These are phyloP conservation scores for Microthyrium microscopicum DNA, from an alignment of 2,329 filamentous ascomycete species.

Conservation along the genomic window DNA sequence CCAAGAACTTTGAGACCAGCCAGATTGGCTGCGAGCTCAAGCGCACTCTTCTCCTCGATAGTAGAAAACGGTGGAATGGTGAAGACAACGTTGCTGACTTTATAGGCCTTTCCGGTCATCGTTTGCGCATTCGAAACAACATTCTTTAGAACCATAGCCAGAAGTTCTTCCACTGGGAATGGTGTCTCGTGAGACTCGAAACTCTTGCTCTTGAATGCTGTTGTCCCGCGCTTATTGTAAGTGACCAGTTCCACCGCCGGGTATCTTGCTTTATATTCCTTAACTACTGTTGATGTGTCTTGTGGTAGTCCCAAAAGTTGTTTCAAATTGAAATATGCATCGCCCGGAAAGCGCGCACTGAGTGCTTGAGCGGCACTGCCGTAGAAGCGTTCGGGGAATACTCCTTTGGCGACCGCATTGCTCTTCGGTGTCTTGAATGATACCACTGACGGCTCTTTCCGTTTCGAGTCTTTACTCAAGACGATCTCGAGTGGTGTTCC, in stretches of 20 bases:
- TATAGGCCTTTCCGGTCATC: slow-evolving; percentile 58
- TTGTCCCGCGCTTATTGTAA: slow-evolving; percentile 42
- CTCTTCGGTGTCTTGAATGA: slow-evolving; percentile 76
- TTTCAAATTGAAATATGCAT: slow-evolving; percentile 93
- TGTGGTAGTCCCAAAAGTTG: slow-evolving; percentile 58
- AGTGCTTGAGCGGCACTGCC: slow-evolving; percentile 83
- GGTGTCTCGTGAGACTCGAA: slow-evolving; percentile 48
- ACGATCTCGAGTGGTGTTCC: slow-evolving; percentile 96
- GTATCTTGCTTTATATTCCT: slow-evolving; percentile 56
- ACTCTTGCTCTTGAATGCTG: slow-evolving; percentile 65
- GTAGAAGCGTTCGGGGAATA: slow-evolving; percentile 77
- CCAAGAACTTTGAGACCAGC: slow-evolving; percentile 75
- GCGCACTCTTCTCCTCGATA: slow-evolving; percentile 70
- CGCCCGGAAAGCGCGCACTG: slow-evolving; percentile 71
- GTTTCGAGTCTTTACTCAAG: slow-evolving; percentile 90
- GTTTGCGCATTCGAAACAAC: slow-evolving; percentile 76
- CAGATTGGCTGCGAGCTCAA: slow-evolving; percentile 69
- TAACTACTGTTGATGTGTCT: slow-evolving; percentile 12
- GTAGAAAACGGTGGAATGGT: slow-evolving; percentile 87
- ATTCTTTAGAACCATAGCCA: slow-evolving; percentile 93
- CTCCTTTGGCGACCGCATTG: slow-evolving; percentile 36
- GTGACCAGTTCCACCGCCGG: slow-evolving; percentile 58
- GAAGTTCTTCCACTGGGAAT: slow-evolving; percentile 73
- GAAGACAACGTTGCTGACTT: slow-evolving; percentile 68
- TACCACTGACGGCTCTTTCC: slow-evolving; percentile 83